Conservation (phyloP, 768 basidiomycete species). For the Lyophyllum atratum region DNA sequence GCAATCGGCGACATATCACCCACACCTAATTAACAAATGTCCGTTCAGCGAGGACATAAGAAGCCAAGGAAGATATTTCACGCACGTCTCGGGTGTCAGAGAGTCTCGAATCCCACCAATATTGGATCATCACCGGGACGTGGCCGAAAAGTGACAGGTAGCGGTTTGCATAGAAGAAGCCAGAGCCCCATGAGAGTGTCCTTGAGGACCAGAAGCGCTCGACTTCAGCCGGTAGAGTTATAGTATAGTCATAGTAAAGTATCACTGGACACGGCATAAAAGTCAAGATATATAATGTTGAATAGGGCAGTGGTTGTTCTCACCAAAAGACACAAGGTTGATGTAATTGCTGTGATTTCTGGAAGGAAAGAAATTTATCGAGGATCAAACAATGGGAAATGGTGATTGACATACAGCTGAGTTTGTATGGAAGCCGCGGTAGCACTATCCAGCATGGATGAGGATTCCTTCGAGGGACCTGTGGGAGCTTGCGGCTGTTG, state of each 20-base stretch:
- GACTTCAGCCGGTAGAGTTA: constrained; percentile 47
- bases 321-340: constrained; percentile 19
- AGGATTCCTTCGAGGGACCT: too few relatives aligned
- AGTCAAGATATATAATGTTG: not conserved
- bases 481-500: too few relatives aligned
- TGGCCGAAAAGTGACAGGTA: constrained; percentile 43
- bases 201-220: constrained; percentile 45
- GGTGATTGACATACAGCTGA: too few relatives aligned
- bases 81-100: constrained; percentile 27
- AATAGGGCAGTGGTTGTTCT: not conserved
- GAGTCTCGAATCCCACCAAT: constrained; percentile 30
- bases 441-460: too few relatives aligned
- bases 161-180: constrained; percentile 46
- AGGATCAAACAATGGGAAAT: too few relatives aligned
- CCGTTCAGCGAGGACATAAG: too few relatives aligned
- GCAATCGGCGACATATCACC: not conserved
- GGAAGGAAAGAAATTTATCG: not conserved
- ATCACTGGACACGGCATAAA: constrained; percentile 27
- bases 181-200: constrained; percentile 32
- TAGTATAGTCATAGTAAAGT: constrained; percentile 50
- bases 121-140: constrained; percentile 34
- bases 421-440: too few relatives aligned
- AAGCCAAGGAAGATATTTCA: not conserved
- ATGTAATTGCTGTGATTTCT: constrained; percentile 13
- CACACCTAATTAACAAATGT: too few relatives aligned